These are phyloP conservation scores for Linum lewisii DNA, from an alignment of 345 rosid genomes.

Conservation along the genomic window DNA sequence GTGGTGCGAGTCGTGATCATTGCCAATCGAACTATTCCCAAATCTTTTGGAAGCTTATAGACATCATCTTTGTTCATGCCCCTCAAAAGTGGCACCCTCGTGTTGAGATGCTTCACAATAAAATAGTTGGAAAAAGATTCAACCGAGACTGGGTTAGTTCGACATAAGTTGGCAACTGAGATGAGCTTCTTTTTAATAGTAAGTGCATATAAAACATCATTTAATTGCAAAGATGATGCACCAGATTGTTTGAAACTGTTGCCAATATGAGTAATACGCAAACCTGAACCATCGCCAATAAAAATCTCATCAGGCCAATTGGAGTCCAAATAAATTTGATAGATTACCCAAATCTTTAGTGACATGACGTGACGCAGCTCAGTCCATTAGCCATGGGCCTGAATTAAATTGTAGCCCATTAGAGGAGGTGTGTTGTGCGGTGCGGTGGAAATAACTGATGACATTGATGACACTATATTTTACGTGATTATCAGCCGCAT, in stretches of 20 bases:
- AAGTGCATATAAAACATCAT: not conserved
- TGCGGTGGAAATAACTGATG: too few relatives aligned
- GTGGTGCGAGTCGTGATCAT: not conserved
- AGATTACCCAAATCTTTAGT: not conserved
- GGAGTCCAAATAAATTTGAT: not conserved
- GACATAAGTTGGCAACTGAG: not conserved
- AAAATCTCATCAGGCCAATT: not conserved
- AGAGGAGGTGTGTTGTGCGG: too few relatives aligned
- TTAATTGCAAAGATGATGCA: not conserved
- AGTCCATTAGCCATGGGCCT: not conserved
- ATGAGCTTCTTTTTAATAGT: not conserved
- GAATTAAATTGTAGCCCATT: too few relatives aligned
- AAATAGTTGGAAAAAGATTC: not conserved
- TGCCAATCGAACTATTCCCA: not conserved
- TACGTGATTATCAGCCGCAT: too few relatives aligned
- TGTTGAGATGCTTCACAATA: not conserved
- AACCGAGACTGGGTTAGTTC: not conserved
- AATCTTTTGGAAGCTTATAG: not conserved
- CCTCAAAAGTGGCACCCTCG: not conserved
- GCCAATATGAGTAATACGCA: not conserved
- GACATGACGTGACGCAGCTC: not conserved
- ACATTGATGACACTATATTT: too few relatives aligned
- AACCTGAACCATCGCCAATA: not conserved
- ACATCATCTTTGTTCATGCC: not conserved
- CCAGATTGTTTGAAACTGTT: not conserved